These are phyloP conservation scores for Aspergillus pseudotamarii DNA, from an alignment of 2,329 filamentous ascomycete species.

Conservation along the genomic window DNA sequence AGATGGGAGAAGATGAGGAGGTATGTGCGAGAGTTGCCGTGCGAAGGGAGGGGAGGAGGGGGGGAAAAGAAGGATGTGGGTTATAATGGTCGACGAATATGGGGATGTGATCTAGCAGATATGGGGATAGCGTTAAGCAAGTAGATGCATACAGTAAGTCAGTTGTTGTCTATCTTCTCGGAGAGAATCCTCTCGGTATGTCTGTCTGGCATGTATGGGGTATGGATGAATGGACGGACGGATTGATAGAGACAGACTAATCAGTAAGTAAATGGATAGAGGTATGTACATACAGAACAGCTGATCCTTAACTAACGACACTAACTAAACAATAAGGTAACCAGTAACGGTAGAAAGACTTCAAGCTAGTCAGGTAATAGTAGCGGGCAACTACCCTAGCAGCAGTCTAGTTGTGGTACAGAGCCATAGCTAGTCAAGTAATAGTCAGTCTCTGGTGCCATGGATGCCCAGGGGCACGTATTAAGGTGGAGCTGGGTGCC, in stretches of 20 bases:
- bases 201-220: background rate
- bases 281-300: background rate
- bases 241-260: background rate
- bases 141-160: constrained; percentile 2
- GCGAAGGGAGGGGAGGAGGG: background rate
- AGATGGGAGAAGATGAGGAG: background rate
- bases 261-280: background rate
- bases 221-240: background rate
- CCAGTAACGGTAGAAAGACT: background rate
- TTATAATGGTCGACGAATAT: background rate
- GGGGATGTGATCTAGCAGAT: background rate
- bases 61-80: background rate
- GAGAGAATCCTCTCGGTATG: constrained; percentile 1
- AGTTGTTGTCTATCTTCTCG: background rate
- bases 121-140: constrained; percentile 3
- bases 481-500: constrained; percentile 11
- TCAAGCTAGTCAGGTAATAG: constrained; percentile 2
- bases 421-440: constrained; percentile 8
- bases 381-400: background rate
- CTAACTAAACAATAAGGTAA: background rate
- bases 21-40: constrained; percentile 1
- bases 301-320: background rate
- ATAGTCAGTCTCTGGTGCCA: constrained; percentile 16
- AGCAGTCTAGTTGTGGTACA: constrained; percentile 2
- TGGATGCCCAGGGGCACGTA: constrained; percentile 15